Percentiles rank a stretch among this genome's conserved stretches.
These are phyloP conservation scores for Daldinia sp. DNA, from an alignment of 2,329 filamentous ascomycete genomes.

Conservation along the genomic window DNA sequence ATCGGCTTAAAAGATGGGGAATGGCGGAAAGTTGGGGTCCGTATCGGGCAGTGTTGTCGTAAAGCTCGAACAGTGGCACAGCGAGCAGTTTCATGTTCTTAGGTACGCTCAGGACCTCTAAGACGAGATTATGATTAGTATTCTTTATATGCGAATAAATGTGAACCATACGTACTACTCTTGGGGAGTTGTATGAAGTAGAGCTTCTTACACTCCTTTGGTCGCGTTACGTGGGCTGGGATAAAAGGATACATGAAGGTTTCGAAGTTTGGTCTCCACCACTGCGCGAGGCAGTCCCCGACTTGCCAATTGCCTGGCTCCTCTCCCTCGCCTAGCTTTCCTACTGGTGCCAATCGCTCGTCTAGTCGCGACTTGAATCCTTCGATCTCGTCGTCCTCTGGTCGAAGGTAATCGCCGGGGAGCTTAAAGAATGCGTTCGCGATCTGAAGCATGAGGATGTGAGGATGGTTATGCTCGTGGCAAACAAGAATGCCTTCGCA, in stretches of 20 bases:
- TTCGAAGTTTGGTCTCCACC: constrained; percentile 99
- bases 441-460: constrained; percentile 99
- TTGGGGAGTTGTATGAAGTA: constrained; percentile 96
- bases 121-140: constrained; percentile 34
- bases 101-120: constrained; percentile 93
- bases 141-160: neutral
- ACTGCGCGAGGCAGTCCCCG: constrained; percentile 93
- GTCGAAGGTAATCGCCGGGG: constrained; percentile 91
- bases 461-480: constrained; percentile 98
- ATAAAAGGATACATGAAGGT: constrained; percentile 99
- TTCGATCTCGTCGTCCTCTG: constrained; percentile 87
- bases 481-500: constrained; percentile 97
- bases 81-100: constrained; percentile 99
- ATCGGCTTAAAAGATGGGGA: constrained; percentile 90
- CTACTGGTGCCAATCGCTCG: constrained; percentile 92
- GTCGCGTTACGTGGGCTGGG: constrained; percentile 91
- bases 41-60: constrained; percentile 95
- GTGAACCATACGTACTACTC: constrained; percentile 71
- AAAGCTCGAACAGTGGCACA: constrained; percentile 95
- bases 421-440: constrained; percentile 99
- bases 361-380: constrained; percentile 96
- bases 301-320: constrained; percentile 90
- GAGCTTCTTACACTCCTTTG: constrained; percentile 99
- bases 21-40: constrained; percentile 96
- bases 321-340: constrained; percentile 83